Evolutionary conservation across 345 rosid genomes (phyloP).

Genomic region (Linum tenue): DNA sequence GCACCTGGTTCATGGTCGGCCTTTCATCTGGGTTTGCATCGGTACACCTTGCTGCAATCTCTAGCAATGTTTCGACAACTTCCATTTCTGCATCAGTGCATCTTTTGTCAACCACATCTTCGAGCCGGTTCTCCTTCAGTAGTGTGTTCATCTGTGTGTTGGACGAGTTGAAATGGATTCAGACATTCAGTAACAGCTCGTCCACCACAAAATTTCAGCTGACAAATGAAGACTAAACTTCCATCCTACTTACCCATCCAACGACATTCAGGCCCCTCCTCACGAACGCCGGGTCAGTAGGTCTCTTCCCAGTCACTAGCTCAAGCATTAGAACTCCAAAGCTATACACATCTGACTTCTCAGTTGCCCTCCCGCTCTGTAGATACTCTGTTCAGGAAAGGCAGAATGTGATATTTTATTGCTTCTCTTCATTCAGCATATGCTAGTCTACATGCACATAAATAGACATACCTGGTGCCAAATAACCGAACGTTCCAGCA

Average conservation of each 20-base stretch:
- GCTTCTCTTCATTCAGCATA: not conserved
- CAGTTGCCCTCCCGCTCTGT: conserved; percentile 87
- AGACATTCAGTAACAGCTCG: no score
- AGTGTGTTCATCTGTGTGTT: no score
- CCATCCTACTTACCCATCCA: conserved; percentile 63
- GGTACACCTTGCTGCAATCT: conserved; percentile 73
- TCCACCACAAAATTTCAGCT: no score
- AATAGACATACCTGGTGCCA: conserved; percentile 70
- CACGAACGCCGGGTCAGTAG: conserved; percentile 72
- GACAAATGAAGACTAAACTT: no score
- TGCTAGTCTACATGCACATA: not conserved
- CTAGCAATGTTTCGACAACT: conserved; percentile 67
- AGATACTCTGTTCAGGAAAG: conserved; percentile 51
- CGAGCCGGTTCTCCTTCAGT: no score
- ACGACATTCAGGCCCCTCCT: conserved; percentile 81
- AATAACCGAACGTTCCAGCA: conserved; percentile 97
- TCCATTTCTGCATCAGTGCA: conserved; percentile 56
- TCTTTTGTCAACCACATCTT: conserved; percentile 49
- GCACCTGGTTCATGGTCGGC: conserved; percentile 79
- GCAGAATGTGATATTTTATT: not conserved
- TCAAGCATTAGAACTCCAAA: conserved; percentile 92
- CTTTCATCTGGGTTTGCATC: conserved; percentile 71
- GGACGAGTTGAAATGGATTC: not conserved
- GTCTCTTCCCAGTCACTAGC: conserved; percentile 82
- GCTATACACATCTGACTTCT: conserved; percentile 92